Conservation (phyloP, 1,139 yeast species). For the Yamadazyma triangularis region DNA sequence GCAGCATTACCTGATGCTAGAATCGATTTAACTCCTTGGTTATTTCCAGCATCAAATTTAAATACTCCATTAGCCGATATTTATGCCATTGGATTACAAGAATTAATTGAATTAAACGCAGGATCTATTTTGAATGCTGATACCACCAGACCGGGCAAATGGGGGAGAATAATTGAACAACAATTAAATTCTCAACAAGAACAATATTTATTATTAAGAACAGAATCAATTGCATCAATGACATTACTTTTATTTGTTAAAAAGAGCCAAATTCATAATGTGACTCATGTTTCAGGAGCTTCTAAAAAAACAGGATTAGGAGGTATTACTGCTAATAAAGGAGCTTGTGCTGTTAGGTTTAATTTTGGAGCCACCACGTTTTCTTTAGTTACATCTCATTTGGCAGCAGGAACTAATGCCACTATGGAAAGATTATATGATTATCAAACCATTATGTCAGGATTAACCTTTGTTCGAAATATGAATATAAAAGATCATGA, state of each 20-base stretch:
- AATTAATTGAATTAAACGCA: slow-evolving; percentile 84
- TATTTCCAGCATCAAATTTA: slow-evolving; percentile 64
- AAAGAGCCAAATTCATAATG: slow-evolving; percentile 49
- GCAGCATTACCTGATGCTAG: slow-evolving; percentile 54
- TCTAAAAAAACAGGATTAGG: slow-evolving; percentile 87
- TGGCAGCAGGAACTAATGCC: slow-evolving; percentile 90
- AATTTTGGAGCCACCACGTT: slow-evolving; percentile 72
- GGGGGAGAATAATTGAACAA: slow-evolving; percentile 55
- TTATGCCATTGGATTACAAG: slow-evolving; percentile 87
- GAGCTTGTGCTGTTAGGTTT: slow-evolving; percentile 84
- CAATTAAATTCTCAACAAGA: slow-evolving; percentile 48
- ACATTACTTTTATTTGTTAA: slow-evolving; percentile 33
- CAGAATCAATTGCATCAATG: slow-evolving; percentile 45
- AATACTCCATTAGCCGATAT: slow-evolving; percentile 55
- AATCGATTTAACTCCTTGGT: slow-evolving; percentile 69
- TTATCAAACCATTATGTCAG: slow-evolving; percentile 73
- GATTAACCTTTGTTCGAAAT: slow-evolving; percentile 73
- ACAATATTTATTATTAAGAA: slow-evolving; percentile 34
- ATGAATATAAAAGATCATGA: slow-evolving; percentile 75
- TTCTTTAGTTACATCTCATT: slow-evolving; percentile 84
- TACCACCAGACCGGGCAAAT: slow-evolving; percentile 54
- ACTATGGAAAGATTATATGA: slow-evolving; percentile 86
- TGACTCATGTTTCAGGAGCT: slow-evolving; percentile 75
- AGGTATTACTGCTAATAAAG: slow-evolving; percentile 89
- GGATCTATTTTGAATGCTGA: slow-evolving; percentile 75